Evolutionary conservation across 2,329 filamentous ascomycete genomes (phyloP), one percentile per base, ranked within the genome.

Genomic region (Xylariaceae sp.): DNA sequence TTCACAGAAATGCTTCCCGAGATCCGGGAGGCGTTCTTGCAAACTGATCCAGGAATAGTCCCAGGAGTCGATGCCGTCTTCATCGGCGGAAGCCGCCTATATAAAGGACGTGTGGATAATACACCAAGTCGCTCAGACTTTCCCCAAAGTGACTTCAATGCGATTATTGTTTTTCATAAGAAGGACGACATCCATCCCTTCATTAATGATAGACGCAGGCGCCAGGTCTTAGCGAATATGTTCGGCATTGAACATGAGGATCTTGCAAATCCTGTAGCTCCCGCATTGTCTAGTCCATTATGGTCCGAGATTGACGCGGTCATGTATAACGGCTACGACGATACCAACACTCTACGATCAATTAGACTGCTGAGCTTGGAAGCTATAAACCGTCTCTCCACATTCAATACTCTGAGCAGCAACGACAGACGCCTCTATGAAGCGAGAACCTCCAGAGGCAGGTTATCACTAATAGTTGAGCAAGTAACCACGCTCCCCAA

Each of bases 31-130:
- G 17, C 10, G 10, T 55, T 55, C 36, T 31, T 53, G 13, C 40
- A 45, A 9, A 17, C 13, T 7, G 17, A 53, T 11, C 53, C 47
- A 9, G 44, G 46, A 1, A 14, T 17, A 6, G 13, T 56, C 3
- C 47, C 40, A 16, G 44, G 43, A 34, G 31, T 54, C 28, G 36
- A n/a, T 17, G 49, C 40, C 18, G 42, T 54, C 19, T 50, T 51
- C 28, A 47, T 54, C 18, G 51, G 54, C 12, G 51, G 51, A 6
- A 54, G 51, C 51, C 51, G 36, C 5, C 47, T 56, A 14, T 54
- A 54, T 38, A 36, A 9, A 22, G 28, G 34, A 36, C 6, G 16
- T 12, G 14, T 14, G 1, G 16, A 10, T 12, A 36, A 7, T 3
- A 10, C 6, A 13, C 10, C 10, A 14, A 36, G 33, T 14, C 10